Conservation (phyloP, 805 yeast species). For the Kuraishia piskuri region DNA sequence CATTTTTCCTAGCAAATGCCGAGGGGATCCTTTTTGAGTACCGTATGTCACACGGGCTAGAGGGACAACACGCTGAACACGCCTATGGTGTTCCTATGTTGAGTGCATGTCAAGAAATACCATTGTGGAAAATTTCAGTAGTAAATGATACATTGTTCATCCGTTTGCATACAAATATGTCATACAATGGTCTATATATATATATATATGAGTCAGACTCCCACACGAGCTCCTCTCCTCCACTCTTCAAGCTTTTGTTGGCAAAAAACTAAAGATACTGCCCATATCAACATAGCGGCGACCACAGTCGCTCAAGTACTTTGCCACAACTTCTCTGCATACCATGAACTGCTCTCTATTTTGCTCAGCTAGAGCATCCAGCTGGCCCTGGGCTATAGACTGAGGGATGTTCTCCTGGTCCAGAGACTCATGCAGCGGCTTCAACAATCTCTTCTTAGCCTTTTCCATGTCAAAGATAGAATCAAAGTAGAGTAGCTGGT, state of each 20-base stretch:
- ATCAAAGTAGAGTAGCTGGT: constrained; percentile 73
- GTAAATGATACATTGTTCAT: no score
- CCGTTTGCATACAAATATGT: background rate
- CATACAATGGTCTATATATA: no score
- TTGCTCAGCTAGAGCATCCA: constrained; percentile 72
- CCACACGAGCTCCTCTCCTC: no score
- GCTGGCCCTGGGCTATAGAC: constrained; percentile 37
- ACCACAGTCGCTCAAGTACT: constrained; percentile 75
- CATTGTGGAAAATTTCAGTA: no score
- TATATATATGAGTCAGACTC: no score
- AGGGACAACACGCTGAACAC: no score
- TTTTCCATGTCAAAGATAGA: constrained; percentile 77
- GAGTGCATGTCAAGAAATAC: no score
- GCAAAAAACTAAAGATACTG: constrained; percentile 61
- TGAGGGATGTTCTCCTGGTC: constrained; percentile 13
- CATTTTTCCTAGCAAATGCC: no score
- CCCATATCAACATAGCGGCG: constrained; percentile 85
- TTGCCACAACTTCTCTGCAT: constrained; percentile 52
- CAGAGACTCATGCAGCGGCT: constrained; percentile 30
- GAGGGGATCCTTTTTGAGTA: no score
- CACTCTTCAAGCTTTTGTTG: background rate
- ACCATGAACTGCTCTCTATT: constrained; percentile 53
- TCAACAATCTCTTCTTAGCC: constrained; percentile 49
- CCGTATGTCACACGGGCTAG: no score
- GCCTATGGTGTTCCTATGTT: no score